These are phyloP conservation scores for Hymenoscyphus fraxineus DNA, from an alignment of 2,329 filamentous ascomycete genomes.

Conservation along the genomic window DNA sequence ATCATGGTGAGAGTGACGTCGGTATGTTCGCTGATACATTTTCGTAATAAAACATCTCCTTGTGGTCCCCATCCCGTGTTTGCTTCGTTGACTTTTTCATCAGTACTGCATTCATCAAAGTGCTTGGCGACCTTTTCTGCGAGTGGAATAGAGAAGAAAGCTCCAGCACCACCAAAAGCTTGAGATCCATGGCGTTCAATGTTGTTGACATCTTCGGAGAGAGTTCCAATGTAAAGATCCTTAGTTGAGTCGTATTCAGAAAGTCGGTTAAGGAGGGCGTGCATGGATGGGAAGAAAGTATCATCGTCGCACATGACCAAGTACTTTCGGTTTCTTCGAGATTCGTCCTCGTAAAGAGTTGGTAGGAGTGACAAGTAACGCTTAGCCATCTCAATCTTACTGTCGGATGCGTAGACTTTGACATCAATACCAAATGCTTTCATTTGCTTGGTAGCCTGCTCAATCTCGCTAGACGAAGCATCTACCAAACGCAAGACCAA, in stretches of 20 bases:
- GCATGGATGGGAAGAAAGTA: slow-evolving; percentile 33
- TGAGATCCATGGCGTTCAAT: slow-evolving; percentile 33
- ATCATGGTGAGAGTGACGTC: slow-evolving; percentile 32
- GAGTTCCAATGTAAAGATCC: slow-evolving; percentile 33
- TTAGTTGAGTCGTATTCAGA: slow-evolving; percentile 23
- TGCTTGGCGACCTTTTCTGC: slow-evolving; percentile 44
- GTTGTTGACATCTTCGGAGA: slow-evolving; percentile 33
- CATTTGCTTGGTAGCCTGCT: slow-evolving; percentile 46
- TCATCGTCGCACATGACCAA: slow-evolving; percentile 36
- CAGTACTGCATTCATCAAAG: slow-evolving; percentile 44
- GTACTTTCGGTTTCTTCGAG: slow-evolving; percentile 43
- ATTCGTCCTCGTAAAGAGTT: slow-evolving; percentile 50
- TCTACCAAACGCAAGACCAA: slow-evolving; percentile 52
- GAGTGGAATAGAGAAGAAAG: slow-evolving; percentile 39
- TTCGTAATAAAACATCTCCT: slow-evolving; percentile 33
- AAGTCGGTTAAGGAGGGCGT: slow-evolving; percentile 28
- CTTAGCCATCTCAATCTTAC: slow-evolving; percentile 53
- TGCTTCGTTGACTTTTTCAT: slow-evolving; percentile 50
- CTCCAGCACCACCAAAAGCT: slow-evolving; percentile 34
- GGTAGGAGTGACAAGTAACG: slow-evolving; percentile 55
- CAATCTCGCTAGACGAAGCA: slow-evolving; percentile 48
- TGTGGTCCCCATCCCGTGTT: slow-evolving; percentile 55
- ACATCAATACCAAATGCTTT: slow-evolving; percentile 50
- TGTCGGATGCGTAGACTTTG: slow-evolving; percentile 53
- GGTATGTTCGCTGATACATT: slow-evolving; percentile 34